A percentile compares a stretch with the other conserved stretches of the same genome.
Evolutionary conservation across 2,329 filamentous ascomycete species (phyloP).

Genomic region (Anisogramma anomala): DNA sequence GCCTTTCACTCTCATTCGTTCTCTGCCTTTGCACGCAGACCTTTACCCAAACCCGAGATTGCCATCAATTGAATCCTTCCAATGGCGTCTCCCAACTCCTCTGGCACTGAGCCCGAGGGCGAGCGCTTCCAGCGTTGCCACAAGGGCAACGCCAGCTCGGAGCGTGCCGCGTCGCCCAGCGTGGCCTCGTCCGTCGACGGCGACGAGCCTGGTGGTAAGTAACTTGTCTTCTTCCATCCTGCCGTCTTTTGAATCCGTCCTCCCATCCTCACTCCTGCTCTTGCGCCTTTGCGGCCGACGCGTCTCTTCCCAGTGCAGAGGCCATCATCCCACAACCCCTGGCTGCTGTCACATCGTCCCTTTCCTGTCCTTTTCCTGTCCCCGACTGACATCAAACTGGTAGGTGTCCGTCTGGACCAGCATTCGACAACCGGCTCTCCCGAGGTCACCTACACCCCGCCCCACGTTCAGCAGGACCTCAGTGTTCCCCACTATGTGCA

Average conservation of each 20-base stretch:
- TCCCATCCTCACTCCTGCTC: background rate
- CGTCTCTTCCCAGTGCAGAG: background rate
- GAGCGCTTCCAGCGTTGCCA: constrained; percentile 6
- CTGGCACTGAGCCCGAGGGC: constrained; percentile 2
- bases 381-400: background rate
- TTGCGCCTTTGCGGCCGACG: too few relatives aligned
- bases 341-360: too few relatives aligned
- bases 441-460: constrained; percentile 5
- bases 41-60: too few relatives aligned
- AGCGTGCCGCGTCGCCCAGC: constrained; percentile 6
- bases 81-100: constrained; percentile 10
- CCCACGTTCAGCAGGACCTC: constrained; percentile 4
- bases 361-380: background rate
- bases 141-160: constrained; percentile 5
- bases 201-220: constrained; percentile 7
- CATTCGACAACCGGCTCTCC: constrained; percentile 1
- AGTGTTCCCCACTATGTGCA: constrained; percentile 1
- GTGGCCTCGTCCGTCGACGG: constrained; percentile 7
- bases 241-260: background rate
- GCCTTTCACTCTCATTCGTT: too few relatives aligned
- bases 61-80: too few relatives aligned
- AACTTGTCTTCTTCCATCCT: too few relatives aligned
- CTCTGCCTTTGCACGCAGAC: too few relatives aligned
- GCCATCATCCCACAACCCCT: background rate
- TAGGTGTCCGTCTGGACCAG: constrained; percentile 9